phyloP scores from a whole-genome alignment of 768 basidiomycete species.

The Asterophora lycoperdoides region DNA sequence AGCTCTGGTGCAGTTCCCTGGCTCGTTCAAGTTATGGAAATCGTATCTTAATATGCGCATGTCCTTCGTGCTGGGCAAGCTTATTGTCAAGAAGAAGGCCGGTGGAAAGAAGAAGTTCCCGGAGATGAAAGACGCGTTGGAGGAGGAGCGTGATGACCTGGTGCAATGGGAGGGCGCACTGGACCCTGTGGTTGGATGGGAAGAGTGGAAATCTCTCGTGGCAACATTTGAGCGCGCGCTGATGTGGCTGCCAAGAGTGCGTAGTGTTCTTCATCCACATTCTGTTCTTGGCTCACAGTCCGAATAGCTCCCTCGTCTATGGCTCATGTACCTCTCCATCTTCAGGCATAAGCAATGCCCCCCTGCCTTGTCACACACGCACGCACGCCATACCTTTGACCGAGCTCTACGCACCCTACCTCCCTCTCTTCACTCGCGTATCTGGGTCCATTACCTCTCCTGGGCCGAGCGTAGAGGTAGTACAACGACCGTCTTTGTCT shows the following conservation, averaged over 20 bases:
- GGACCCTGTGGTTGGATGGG: slow-evolving; percentile 89
- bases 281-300: slow-evolving; percentile 1
- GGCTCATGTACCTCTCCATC: slow-evolving; percentile 89
- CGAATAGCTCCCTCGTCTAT: slow-evolving; percentile 81
- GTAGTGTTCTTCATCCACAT: slow-evolving; percentile 21
- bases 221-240: slow-evolving; percentile 89
- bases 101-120: slow-evolving; percentile 91
- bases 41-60: slow-evolving; percentile 82
- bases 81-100: slow-evolving; percentile 64
- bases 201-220: slow-evolving; percentile 89
- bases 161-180: slow-evolving; percentile 85
- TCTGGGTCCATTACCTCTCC: slow-evolving; percentile 90
- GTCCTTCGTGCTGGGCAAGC: slow-evolving; percentile 81
- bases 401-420: slow-evolving; percentile 90
- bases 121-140: slow-evolving; percentile 85
- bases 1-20: slow-evolving; percentile 82
- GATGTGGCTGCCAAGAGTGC: slow-evolving; percentile 89
- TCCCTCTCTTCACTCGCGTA: slow-evolving; percentile 84
- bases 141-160: slow-evolving; percentile 75
- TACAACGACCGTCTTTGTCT: slow-evolving; percentile 71
- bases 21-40: slow-evolving; percentile 95
- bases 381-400: slow-evolving; percentile 92
- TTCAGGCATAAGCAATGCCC: slow-evolving; percentile 91
- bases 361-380: slow-evolving; percentile 75
- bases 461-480: slow-evolving; percentile 89